A percentile compares a stretch with the other conserved stretches of the same genome.
These are phyloP conservation scores for Podila minutissima DNA, from an alignment of 192 early-diverging fungal species.

Conservation along the genomic window DNA sequence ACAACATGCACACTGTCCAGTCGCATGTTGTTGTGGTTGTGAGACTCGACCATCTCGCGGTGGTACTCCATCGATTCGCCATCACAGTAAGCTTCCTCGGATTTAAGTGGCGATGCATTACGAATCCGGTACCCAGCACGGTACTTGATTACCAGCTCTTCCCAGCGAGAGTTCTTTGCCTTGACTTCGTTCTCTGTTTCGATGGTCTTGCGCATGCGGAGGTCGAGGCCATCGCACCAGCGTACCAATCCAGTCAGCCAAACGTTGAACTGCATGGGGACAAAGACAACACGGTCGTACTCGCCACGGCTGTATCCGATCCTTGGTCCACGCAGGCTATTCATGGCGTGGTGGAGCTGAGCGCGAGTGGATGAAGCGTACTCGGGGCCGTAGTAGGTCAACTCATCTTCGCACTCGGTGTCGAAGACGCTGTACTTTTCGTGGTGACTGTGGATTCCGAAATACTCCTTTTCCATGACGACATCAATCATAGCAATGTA, in stretches of 20 bases:
- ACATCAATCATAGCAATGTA: conserved; percentile 61
- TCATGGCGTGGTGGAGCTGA: conserved; percentile 25
- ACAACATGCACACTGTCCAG: conserved; percentile 5
- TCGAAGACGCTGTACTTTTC: conserved; percentile 41
- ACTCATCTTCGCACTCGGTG: conserved; percentile 14
- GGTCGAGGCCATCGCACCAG: conserved; percentile 57
- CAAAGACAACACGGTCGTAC: conserved; percentile 48
- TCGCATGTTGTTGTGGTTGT: background rate
- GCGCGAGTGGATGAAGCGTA: background rate
- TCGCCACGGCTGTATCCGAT: conserved; percentile 50
- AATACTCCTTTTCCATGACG: conserved; percentile 52
- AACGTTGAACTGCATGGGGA: conserved; percentile 52
- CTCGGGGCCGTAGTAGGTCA: background rate
- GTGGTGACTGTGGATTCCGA: conserved; percentile 36
- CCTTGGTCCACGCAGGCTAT: conserved; percentile 36
- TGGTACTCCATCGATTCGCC: background rate
- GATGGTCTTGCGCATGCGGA: conserved; percentile 26
- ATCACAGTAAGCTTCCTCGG: background rate
- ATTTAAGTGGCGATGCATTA: background rate
- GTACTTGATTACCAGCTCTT: conserved; percentile 27
- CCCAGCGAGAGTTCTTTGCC: conserved; percentile 18
- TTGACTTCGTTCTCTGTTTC: background rate
- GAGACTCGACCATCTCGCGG: conserved; percentile 17
- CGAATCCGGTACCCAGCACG: conserved; percentile 3
- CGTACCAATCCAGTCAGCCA: conserved; percentile 40